Evolutionary conservation across 2,329 filamentous ascomycete species (phyloP), one percentile per base, ranked within the genome.

Genomic region (Calonectria ilicicola): DNA sequence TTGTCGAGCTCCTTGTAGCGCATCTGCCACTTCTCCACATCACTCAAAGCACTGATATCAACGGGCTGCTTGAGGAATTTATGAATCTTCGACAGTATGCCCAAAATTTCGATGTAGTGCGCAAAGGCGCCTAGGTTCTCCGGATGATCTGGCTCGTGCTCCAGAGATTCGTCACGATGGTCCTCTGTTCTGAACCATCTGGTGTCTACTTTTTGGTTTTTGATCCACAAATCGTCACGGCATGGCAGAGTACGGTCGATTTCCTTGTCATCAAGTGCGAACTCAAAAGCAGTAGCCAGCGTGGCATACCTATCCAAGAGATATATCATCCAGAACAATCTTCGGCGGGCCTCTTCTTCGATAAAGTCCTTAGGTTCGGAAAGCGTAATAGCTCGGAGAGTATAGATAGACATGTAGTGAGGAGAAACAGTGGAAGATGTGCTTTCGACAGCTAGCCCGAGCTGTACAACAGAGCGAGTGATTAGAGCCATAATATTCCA

Each of bases 271-370:
- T 96, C 93, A 21, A 98, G 85, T 0, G 95, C 94, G 81, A 98
- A 98, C 78, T 98, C 95, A 77, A 98, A 98, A 0, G 96, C 95
- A 0, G 96, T 98, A 0, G 95, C 93, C 69, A 98, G 93, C 0
- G 95, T 98, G 1, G 95, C 95, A 81, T 98, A 98, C 63, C 96
- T 90, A 81, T 98, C 96, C 7, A 98, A 88, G 15, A 98, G 85
- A 80, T 98, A 98, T 14, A 98, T 92, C 92, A 97, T 96, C 96
- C 96, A 98, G 83, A 98, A 98, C 1, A 98, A 86, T 29, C 96
- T 89, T 32, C 96, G 90, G 32, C 95, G 89, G 49, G 94, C 94
- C 82, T 98, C 96, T 73, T 98, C 96, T 81, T 98, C 95, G 69
- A 98, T 93, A 83, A 96, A 98, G 73, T 95, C 94, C 64, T 91